These are phyloP conservation scores for Salmacisia buchloeana DNA, from an alignment of 1,284 basidiomycete species.

Conservation along the genomic window DNA sequence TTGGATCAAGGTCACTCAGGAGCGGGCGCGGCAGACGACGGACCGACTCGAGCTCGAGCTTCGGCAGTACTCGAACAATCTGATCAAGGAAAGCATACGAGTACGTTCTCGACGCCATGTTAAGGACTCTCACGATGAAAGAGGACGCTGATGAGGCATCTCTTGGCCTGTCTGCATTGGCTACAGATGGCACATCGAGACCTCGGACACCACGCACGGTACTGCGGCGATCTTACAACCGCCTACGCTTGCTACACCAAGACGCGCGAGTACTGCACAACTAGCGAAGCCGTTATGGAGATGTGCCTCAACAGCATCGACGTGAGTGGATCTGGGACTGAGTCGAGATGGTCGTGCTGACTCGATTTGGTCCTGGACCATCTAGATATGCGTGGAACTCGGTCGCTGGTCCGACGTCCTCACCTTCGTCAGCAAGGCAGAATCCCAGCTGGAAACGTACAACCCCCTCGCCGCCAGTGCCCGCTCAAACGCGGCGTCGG, in stretches of 20 bases:
- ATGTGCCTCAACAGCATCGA: conserved; percentile 55
- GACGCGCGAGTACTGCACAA: conserved; percentile 77
- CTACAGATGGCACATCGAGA: conserved; percentile 75
- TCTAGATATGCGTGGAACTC: conserved; percentile 59
- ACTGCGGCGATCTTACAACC: conserved; percentile 63
- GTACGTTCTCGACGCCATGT: conserved; percentile 54
- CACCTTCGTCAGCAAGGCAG: conserved; percentile 84
- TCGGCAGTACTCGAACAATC: conserved; percentile 80
- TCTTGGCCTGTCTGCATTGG: too few relatives aligned
- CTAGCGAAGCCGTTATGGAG: conserved; percentile 74
- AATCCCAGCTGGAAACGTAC: conserved; percentile 70
- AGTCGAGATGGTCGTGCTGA: conserved; percentile 3
- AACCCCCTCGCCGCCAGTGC: conserved; percentile 30
- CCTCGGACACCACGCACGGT: conserved; percentile 68
- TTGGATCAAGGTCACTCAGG: conserved; percentile 64
- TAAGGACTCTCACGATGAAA: neutral
- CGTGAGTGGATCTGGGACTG: conserved; percentile 11
- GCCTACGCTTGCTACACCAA: conserved; percentile 75
- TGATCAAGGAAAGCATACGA: conserved; percentile 89
- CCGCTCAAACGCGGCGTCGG: conserved; percentile 20
- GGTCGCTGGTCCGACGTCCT: conserved; percentile 73
- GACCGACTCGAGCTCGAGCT: conserved; percentile 77
- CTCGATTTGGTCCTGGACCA: neutral
- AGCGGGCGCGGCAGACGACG: conserved; percentile 63
- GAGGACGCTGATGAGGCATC: neutral